These are phyloP conservation scores for Ulmus americana DNA, from an alignment of 331 rosid genomes.

Conservation along the genomic window DNA sequence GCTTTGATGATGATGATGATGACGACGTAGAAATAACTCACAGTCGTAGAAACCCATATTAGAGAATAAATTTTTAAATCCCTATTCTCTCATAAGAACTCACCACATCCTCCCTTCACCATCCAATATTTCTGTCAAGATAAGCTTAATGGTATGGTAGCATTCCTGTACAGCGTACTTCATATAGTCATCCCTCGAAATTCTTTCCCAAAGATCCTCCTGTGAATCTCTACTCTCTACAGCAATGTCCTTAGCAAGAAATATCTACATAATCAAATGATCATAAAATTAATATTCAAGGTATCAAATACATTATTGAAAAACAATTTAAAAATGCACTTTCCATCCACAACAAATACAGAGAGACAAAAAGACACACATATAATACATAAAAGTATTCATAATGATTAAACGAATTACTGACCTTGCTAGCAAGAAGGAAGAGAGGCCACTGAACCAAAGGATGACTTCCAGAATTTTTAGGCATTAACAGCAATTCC, in stretches of 20 bases:
- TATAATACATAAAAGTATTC: not conserved
- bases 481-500: conserved; percentile 87
- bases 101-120: conserved; percentile 79
- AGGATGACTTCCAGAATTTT: conserved; percentile 60
- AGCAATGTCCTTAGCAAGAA: conserved; percentile 89
- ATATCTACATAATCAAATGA: conserved; percentile 43
- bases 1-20: too few species aligned
- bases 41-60: not conserved
- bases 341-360: not conserved
- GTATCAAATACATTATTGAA: not conserved
- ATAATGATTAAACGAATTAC: conserved; percentile 3
- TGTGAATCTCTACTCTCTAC: conserved; percentile 62
- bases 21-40: not conserved
- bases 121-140: conserved; percentile 67
- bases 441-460: conserved; percentile 98
- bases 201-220: conserved; percentile 77
- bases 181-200: conserved; percentile 86
- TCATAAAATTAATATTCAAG: not conserved
- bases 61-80: conserved; percentile 1
- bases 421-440: conserved; percentile 96
- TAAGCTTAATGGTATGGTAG: conserved; percentile 49
- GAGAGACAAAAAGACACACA: too few species aligned
- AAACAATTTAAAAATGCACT: not conserved
- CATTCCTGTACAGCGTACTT: conserved; percentile 95
- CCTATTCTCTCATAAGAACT: conserved; percentile 21